phyloP scores from a whole-genome alignment of 768 basidiomycete species.

The Suillus hirtellus region DNA sequence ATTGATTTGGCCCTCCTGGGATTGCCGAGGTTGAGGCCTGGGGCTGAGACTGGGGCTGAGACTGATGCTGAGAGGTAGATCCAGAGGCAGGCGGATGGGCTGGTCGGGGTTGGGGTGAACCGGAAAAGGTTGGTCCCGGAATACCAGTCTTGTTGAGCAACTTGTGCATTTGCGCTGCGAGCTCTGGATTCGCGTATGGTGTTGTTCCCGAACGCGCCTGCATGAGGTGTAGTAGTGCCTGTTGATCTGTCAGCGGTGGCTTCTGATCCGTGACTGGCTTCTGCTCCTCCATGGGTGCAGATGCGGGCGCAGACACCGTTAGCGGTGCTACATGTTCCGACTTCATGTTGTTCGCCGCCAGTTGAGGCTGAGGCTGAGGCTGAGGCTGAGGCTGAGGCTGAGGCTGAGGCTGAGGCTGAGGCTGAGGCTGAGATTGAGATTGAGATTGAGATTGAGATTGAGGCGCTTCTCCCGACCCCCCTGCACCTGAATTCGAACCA shows the following conservation, averaged over 20 bases:
- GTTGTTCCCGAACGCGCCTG: conserved; percentile 26
- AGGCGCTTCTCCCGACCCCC: not conserved
- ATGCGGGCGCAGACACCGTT: not conserved
- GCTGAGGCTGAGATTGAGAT: not conserved
- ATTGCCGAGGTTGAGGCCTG: conserved; percentile 6
- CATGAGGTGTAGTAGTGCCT: conserved; percentile 29
- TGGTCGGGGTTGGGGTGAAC: conserved; percentile 16
- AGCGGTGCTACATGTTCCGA: not conserved
- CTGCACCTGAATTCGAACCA: not conserved
- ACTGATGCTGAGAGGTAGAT: conserved; percentile 1
- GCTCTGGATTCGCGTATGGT: conserved; percentile 14
- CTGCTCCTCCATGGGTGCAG: conserved; percentile 20
- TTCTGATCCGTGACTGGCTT: conserved; percentile 23
- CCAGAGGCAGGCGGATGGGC: not conserved
- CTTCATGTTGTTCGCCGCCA: not conserved
- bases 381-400: not conserved
- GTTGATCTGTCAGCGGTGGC: conserved; percentile 9
- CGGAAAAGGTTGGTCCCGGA: conserved; percentile 22
- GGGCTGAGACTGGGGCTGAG: not conserved
- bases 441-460: not conserved
- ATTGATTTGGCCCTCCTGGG: conserved; percentile 24
- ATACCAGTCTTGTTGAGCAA: conserved; percentile 46
- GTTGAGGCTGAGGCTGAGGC: not conserved
- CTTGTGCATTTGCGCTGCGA: conserved; percentile 49
- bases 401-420: too few relatives aligned